phyloP scores from a whole-genome alignment of 768 basidiomycete species.

The Pholiota microspora region DNA sequence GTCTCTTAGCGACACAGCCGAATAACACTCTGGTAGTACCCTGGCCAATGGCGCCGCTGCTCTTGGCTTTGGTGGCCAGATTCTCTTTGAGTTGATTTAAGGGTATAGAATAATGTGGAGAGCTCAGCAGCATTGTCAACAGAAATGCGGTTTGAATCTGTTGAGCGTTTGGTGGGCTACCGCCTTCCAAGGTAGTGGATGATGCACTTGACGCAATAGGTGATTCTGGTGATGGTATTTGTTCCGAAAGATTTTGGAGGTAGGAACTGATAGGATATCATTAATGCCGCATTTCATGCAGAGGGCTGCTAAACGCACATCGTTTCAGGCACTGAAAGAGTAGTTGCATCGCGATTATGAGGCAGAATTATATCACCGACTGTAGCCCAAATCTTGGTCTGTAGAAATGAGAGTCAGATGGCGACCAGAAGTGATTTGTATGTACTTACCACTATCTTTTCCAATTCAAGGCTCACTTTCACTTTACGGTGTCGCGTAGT shows the following conservation, averaged over 20 bases:
- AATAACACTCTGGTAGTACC: conserved; percentile 66
- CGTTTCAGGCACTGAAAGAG: conserved; percentile 24
- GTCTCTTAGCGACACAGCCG: conserved; percentile 76
- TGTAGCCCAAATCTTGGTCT: conserved; percentile 72
- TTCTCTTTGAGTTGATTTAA: conserved; percentile 61
- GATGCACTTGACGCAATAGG: conserved; percentile 57
- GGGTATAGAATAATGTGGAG: conserved; percentile 55
- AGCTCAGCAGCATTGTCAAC: conserved; percentile 54
- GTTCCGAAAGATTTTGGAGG: conserved; percentile 52
- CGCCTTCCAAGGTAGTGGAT: conserved; percentile 22
- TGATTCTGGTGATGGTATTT: conserved; percentile 51
- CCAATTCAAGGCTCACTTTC: conserved; percentile 59
- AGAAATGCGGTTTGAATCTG: conserved; percentile 72
- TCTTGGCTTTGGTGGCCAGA: conserved; percentile 43
- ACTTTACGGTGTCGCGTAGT: conserved; percentile 31
- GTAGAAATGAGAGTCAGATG: conserved; percentile 1
- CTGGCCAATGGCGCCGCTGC: conserved; percentile 34
- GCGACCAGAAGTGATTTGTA: neutral
- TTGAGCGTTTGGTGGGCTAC: conserved; percentile 51
- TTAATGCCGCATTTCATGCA: neutral
- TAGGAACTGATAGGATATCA: conserved; percentile 39
- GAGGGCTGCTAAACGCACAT: conserved; percentile 15
- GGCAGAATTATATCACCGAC: conserved; percentile 65
- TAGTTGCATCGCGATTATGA: conserved; percentile 24
- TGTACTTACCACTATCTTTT: conserved; percentile 57